Percentiles rank a stretch among this genome's conserved stretches.
Conservation (phyloP, 345 rosid species). For the Lagerstroemia speciosa region DNA sequence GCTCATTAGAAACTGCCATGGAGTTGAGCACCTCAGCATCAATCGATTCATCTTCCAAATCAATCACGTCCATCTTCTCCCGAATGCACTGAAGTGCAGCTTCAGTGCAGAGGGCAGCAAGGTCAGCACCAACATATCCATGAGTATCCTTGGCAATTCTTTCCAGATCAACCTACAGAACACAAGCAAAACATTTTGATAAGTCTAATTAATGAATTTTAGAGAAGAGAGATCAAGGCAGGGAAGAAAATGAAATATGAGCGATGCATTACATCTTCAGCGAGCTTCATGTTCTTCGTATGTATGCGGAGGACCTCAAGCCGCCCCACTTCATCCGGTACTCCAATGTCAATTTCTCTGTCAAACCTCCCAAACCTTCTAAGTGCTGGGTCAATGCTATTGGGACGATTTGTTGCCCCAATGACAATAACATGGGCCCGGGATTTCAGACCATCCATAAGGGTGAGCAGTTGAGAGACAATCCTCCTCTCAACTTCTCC, state of each 20-base stretch:
- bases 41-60: constrained; percentile 89
- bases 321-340: constrained; percentile 95
- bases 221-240: background rate
- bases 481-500: constrained; percentile 98
- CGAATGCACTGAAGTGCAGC: constrained; percentile 97
- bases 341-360: constrained; percentile 90
- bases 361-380: constrained; percentile 95
- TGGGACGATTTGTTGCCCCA: constrained; percentile 98
- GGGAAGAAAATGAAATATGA: background rate
- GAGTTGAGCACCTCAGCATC: constrained; percentile 95
- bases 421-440: constrained; percentile 94
- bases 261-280: constrained; percentile 64
- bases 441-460: constrained; percentile 90
- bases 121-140: constrained; percentile 98
- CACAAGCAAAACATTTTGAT: background rate
- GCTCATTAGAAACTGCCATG: constrained; percentile 89
- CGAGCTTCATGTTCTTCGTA: constrained; percentile 94
- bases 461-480: constrained; percentile 87
- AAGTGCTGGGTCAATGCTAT: constrained; percentile 88
- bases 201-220: background rate
- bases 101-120: constrained; percentile 93
- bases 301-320: constrained; percentile 97
- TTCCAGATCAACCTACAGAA: constrained; percentile 75
- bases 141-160: constrained; percentile 84
- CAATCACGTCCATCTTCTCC: constrained; percentile 97